Evolutionary conservation across 306 rosid genomes (phyloP).

Genomic region (peach (Prunus persica)): DNA sequence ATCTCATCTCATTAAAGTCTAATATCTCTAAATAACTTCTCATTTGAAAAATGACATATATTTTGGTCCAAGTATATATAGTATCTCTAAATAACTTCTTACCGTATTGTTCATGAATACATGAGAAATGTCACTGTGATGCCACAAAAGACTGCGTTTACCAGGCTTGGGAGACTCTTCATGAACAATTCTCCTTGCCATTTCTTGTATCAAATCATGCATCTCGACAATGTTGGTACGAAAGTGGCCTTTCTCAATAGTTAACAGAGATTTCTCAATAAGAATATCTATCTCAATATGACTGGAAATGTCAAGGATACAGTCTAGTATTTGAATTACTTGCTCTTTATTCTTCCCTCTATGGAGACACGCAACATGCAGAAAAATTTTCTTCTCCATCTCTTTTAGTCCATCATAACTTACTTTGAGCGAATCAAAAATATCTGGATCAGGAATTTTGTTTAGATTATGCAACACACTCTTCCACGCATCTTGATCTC

Average conservation of each 20-base stretch:
- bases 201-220: conserved; percentile 39
- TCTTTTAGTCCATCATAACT: conserved; percentile 27
- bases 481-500: fast-evolving
- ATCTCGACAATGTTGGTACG: no score
- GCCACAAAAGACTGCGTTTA: conserved; percentile 17
- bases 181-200: conserved; percentile 32
- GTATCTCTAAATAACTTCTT: background rate
- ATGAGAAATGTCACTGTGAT: background rate
- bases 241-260: background rate
- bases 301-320: background rate
- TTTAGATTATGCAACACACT: fast-evolving
- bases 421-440: conserved; percentile 19
- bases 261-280: background rate
- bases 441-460: background rate
- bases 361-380: no score
- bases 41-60: no score
- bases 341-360: conserved; percentile 18
- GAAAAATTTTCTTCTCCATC: conserved; percentile 6
- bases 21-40: background rate
- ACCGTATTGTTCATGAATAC: background rate
- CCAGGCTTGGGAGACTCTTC: conserved; percentile 2
- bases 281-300: no score
- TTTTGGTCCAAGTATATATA: no score
- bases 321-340: conserved; percentile 13
- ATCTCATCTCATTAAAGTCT: background rate